phyloP scores from a whole-genome alignment of 2,329 filamentous ascomycete genomes.

The Penicillium sp. region DNA sequence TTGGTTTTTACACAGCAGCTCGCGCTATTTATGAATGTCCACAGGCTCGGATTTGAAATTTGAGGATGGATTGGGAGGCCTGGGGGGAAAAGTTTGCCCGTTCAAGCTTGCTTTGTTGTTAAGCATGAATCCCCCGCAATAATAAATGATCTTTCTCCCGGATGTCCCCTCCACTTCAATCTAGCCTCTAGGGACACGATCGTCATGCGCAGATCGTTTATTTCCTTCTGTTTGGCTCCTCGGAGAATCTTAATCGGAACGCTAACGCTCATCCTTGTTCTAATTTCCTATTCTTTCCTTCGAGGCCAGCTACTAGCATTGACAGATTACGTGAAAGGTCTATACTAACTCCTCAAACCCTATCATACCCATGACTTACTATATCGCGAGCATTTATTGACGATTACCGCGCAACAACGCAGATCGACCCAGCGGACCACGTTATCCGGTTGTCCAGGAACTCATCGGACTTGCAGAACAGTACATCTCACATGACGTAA shows the following conservation, averaged over 20 bases:
- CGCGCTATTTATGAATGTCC: neutral
- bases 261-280: neutral
- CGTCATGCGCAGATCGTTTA: neutral
- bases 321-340: neutral
- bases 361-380: too few species aligned
- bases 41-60: neutral
- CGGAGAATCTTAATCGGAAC: neutral
- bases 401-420: neutral
- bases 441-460: neutral
- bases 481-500: neutral
- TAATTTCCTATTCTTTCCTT: neutral
- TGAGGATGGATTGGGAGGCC: neutral
- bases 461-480: neutral
- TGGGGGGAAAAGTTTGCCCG: neutral
- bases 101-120: neutral
- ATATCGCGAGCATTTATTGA: neutral
- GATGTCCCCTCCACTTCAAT: neutral
- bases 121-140: neutral
- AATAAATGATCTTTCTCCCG: neutral
- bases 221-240: neutral
- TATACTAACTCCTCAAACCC: neutral
- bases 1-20: too few species aligned
- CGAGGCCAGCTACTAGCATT: neutral
- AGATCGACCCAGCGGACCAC: neutral
- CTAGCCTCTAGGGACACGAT: neutral